phyloP scores from a whole-genome alignment of 1,284 basidiomycete species.

The Volvariella volvacea region DNA sequence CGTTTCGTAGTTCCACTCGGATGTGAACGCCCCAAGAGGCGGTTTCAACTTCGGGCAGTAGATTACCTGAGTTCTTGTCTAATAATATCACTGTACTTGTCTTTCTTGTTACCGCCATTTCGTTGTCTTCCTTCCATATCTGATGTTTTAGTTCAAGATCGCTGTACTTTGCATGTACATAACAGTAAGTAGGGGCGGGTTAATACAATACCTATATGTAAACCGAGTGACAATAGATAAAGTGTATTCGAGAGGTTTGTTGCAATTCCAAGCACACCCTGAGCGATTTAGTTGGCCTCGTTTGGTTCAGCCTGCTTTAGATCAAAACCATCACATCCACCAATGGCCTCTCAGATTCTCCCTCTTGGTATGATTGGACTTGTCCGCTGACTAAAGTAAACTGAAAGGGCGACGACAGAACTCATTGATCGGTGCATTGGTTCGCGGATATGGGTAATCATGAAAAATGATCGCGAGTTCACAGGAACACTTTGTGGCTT shows the following conservation, averaged over 20 bases:
- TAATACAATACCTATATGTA: too few relatives aligned
- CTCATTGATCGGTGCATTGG: slow-evolving; percentile 94
- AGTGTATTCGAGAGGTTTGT: too few relatives aligned
- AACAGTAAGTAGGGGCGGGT: too few relatives aligned
- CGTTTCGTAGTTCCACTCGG: slow-evolving; percentile 62
- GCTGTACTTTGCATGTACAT: too few relatives aligned
- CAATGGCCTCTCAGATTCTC: slow-evolving; percentile 50
- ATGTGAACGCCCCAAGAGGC: slow-evolving; percentile 83
- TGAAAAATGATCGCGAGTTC: slow-evolving; percentile 95
- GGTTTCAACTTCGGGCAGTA: slow-evolving; percentile 85
- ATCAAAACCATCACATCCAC: too few relatives aligned
- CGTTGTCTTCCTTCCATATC: too few relatives aligned
- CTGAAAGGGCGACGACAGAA: slow-evolving; percentile 41
- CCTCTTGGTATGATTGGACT: slow-evolving; percentile 34
- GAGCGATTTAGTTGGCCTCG: too few relatives aligned
- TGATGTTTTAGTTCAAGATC: too few relatives aligned
- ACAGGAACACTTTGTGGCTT: slow-evolving; percentile 95
- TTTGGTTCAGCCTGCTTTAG: too few relatives aligned
- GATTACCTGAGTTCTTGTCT: slow-evolving; percentile 2
- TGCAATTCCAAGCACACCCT: too few relatives aligned
- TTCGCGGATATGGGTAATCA: slow-evolving; percentile 92
- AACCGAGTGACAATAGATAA: too few relatives aligned
- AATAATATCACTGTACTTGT: too few relatives aligned
- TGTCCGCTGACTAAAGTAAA: not conserved
- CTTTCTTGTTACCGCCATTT: not conserved